Evolutionary conservation across 192 early-diverging fungal species (phyloP).

Genomic region (Hyaloraphidium curvatum): DNA sequence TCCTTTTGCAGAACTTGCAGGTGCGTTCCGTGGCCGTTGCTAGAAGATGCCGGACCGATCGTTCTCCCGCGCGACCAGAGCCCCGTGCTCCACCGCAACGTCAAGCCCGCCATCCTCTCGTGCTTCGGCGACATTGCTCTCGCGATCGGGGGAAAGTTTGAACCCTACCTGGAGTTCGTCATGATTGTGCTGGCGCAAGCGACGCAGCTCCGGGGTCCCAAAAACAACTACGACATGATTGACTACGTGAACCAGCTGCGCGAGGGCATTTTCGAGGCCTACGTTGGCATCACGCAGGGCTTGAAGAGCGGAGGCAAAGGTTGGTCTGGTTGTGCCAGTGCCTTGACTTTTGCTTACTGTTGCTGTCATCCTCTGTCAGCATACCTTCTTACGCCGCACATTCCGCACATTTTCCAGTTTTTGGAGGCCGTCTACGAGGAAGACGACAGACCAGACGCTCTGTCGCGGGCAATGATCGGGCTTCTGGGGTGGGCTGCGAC

Average conservation of each 20-base stretch:
- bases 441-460: slow-evolving; percentile 36
- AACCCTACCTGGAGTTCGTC: slow-evolving; percentile 52
- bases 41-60: not conserved
- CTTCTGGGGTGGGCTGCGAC: slow-evolving; percentile 46
- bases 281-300: slow-evolving; percentile 89
- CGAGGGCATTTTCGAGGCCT: slow-evolving; percentile 83
- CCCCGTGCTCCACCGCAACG: slow-evolving; percentile 55
- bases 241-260: slow-evolving; percentile 75
- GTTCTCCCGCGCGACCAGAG: slow-evolving; percentile 13
- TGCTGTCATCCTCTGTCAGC: slow-evolving; percentile 21
- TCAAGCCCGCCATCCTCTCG: slow-evolving; percentile 86
- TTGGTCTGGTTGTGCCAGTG: slow-evolving; percentile 12
- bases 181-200: slow-evolving; percentile 82
- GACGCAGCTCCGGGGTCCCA: slow-evolving; percentile 4
- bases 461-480: slow-evolving; percentile 62
- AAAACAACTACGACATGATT: slow-evolving; percentile 50
- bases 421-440: slow-evolving; percentile 43
- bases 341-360: not conserved
- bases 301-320: slow-evolving; percentile 57
- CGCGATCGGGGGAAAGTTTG: slow-evolving; percentile 76
- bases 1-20: slow-evolving; percentile 59
- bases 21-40: too few species aligned
- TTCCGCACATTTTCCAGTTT: slow-evolving; percentile 61
- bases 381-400: slow-evolving; percentile 34
- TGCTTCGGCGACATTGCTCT: slow-evolving; percentile 97